Percentiles rank a stretch among this genome's conserved stretches.
phyloP scores from a whole-genome alignment of 441 rosid species.

The Populus hybrid region DNA sequence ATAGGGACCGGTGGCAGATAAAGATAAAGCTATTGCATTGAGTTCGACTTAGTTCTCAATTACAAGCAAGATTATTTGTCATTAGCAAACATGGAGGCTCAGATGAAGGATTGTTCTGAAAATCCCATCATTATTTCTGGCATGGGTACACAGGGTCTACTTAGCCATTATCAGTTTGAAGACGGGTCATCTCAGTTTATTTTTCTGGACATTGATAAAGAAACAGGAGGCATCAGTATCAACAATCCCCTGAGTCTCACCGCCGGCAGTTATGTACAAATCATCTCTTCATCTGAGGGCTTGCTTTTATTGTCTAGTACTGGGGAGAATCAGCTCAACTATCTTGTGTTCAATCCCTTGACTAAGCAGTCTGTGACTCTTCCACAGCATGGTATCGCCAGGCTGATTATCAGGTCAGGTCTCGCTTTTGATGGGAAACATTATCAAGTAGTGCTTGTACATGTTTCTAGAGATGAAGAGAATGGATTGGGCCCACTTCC shows the following conservation, averaged over 20 bases:
- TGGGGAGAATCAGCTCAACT: not conserved
- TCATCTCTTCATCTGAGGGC: constrained; percentile 14
- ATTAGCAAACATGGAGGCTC: not conserved
- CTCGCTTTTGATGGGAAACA: constrained; percentile 9
- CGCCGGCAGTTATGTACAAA: not conserved
- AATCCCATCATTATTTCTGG: not conserved
- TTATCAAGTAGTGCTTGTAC: constrained; percentile 18
- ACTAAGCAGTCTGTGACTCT: constrained; percentile 1
- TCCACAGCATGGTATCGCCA: constrained; percentile 5
- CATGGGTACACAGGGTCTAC: constrained; percentile 4
- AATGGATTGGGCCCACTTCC: not conserved
- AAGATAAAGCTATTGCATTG: not conserved
- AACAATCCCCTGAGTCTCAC: constrained; percentile 9
- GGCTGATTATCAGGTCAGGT: constrained; percentile 11
- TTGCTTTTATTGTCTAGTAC: constrained; percentile 11
- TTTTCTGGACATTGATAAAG: constrained; percentile 7
- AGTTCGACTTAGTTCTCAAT: not conserved
- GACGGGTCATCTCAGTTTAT: constrained; percentile 15
- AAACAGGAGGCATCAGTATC: not conserved
- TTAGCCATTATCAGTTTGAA: constrained; percentile 11
- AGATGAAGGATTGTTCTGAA: not conserved
- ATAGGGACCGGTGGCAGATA: not conserved
- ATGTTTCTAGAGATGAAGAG: not conserved
- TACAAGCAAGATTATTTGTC: not conserved
- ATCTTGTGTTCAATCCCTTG: constrained; percentile 16